Conservation (phyloP, 352 stramenopile genomes). For the Phytopythium helicoides region DNA sequence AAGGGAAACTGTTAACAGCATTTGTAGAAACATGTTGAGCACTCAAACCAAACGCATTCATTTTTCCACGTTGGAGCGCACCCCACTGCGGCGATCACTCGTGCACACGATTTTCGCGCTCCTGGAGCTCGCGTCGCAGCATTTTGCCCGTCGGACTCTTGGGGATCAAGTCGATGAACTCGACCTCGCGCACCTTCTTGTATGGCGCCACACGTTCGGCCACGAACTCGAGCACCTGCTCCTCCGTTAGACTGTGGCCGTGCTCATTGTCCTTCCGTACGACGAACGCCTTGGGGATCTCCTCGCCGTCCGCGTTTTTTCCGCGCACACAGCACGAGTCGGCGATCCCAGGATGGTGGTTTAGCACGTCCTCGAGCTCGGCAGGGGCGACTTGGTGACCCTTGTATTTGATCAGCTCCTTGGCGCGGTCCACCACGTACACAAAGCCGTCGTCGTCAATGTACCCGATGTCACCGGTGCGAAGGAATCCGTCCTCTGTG, state of each 20-base stretch:
- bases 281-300: slow-evolving; percentile 88
- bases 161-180: slow-evolving; percentile 89
- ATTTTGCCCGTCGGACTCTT: slow-evolving; percentile 92
- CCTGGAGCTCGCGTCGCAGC: slow-evolving; percentile 73
- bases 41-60: too few relatives aligned
- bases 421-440: slow-evolving; percentile 90
- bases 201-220: slow-evolving; percentile 74
- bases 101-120: slow-evolving; percentile 28
- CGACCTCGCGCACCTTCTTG: slow-evolving; percentile 87
- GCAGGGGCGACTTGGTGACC: slow-evolving; percentile 89
- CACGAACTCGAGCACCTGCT: slow-evolving; percentile 85
- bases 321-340: slow-evolving; percentile 75
- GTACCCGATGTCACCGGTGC: slow-evolving; percentile 88
- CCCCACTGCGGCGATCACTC: background rate
- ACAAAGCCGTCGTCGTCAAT: slow-evolving; percentile 92
- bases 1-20: too few relatives aligned
- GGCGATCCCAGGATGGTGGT: slow-evolving; percentile 70
- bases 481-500: slow-evolving; percentile 77
- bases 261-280: slow-evolving; percentile 55
- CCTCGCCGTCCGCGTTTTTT: slow-evolving; percentile 77
- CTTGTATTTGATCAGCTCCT: slow-evolving; percentile 95
- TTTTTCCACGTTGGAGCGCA: background rate
- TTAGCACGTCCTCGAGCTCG: slow-evolving; percentile 90
- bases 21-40: too few relatives aligned
- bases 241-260: slow-evolving; percentile 34